Conservation (phyloP, 768 basidiomycete genomes). For the Amanita subjunquillea region DNA sequence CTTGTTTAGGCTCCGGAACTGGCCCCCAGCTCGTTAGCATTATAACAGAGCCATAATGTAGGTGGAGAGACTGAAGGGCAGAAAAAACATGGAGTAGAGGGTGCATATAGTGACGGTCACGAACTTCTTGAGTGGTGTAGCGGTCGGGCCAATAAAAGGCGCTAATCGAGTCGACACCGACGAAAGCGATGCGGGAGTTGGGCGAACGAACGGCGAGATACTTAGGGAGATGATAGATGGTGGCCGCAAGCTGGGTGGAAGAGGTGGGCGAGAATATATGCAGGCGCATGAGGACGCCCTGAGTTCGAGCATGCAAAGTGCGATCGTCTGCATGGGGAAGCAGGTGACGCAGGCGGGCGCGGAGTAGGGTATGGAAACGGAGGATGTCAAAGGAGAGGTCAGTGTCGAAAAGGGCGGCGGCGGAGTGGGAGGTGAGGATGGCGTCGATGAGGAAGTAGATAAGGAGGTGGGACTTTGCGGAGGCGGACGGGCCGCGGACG, state of each 20-base stretch:
- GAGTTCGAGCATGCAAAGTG: conserved; percentile 17
- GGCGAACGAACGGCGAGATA: conserved; percentile 41
- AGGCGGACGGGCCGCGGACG: conserved; percentile 63
- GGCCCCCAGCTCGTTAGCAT: conserved; percentile 60
- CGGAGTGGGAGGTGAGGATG: conserved; percentile 44
- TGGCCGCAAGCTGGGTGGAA: conserved; percentile 57
- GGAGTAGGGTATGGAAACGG: conserved; percentile 44
- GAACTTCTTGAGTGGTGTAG: conserved; percentile 46
- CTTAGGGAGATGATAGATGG: conserved; percentile 45
- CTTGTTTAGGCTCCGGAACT: conserved; percentile 1
- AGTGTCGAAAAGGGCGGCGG: conserved; percentile 60
- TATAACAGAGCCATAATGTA: conserved; percentile 37
- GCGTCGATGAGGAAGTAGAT: conserved; percentile 50
- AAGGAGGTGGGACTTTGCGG: conserved; percentile 75
- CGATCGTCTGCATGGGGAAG: conserved; percentile 9
- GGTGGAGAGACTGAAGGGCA: conserved; percentile 38
- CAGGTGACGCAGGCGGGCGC: conserved; percentile 29
- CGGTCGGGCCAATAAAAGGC: conserved; percentile 75
- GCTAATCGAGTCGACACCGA: conserved; percentile 70
- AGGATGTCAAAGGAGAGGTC: conserved; percentile 53
- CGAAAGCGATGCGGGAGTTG: conserved; percentile 46
- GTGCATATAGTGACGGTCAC: conserved; percentile 6
- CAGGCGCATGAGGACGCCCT: conserved; percentile 37
- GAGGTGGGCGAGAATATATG: conserved; percentile 66
- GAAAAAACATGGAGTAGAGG: conserved; percentile 36